A percentile compares a stretch with the other conserved stretches of the same genome.
Evolutionary conservation across 2,329 filamentous ascomycete species (phyloP).

Genomic region (Fusarium vanettenii): DNA sequence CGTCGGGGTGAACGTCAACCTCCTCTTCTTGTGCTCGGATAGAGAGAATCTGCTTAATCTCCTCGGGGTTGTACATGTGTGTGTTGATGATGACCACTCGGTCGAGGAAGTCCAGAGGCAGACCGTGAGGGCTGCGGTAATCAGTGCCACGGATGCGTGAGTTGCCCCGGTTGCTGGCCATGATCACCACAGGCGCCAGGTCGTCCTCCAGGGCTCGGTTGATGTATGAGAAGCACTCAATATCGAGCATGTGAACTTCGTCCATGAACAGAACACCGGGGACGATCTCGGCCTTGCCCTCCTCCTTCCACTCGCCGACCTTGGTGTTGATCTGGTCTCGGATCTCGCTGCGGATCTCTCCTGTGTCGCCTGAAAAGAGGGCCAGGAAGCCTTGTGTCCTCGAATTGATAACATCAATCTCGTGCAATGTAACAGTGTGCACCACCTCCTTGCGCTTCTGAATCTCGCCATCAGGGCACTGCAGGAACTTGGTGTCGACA

Average conservation of each 20-base stretch:
- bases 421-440: slow-evolving; percentile 95
- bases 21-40: slow-evolving; percentile 97
- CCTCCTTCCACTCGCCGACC: slow-evolving; percentile 98
- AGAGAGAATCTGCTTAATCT: slow-evolving; percentile 91
- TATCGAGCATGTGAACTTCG: slow-evolving; percentile 99
- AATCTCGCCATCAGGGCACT: slow-evolving; percentile 96
- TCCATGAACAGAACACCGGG: slow-evolving; percentile 98
- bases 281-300: slow-evolving; percentile 98
- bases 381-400: slow-evolving; percentile 98
- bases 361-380: slow-evolving; percentile 96
- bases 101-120: slow-evolving; percentile 96
- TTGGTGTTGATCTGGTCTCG: slow-evolving; percentile 99
- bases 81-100: slow-evolving; percentile 97
- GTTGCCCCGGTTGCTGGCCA: slow-evolving; percentile 96
- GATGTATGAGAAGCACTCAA: slow-evolving; percentile 98
- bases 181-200: slow-evolving; percentile 96
- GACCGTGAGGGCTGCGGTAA: slow-evolving; percentile 91
- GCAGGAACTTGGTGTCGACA: slow-evolving; percentile 96
- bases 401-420: slow-evolving; percentile 99
- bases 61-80: slow-evolving; percentile 81
- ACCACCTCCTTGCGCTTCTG: slow-evolving; percentile 98
- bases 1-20: slow-evolving; percentile 89
- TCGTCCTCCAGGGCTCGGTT: slow-evolving; percentile 97
- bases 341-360: slow-evolving; percentile 96
- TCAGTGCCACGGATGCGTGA: slow-evolving; percentile 93